These are phyloP conservation scores for Elaeis guineensis DNA, from an alignment of 176 grass and related monocot species.

Conservation along the genomic window DNA sequence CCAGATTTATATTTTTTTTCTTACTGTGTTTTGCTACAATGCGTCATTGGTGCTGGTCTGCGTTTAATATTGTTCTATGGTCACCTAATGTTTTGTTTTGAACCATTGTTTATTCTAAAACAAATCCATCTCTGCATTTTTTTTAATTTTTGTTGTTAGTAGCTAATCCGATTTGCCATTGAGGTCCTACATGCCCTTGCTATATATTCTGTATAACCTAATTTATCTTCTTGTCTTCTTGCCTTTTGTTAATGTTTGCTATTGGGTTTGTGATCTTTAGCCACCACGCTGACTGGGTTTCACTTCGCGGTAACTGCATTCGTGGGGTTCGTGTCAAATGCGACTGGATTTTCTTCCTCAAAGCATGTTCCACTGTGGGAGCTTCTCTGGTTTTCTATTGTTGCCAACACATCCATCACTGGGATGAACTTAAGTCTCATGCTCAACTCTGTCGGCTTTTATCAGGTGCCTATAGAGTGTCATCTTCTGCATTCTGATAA, in stretches of 20 bases:
- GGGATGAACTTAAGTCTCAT: constrained; percentile 14
- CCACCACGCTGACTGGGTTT: constrained; percentile 7
- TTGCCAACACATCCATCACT: constrained; percentile 12
- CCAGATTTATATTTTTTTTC: too few relatives aligned
- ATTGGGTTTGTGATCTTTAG: background rate
- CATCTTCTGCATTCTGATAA: background rate
- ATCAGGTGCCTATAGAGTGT: constrained; percentile 4
- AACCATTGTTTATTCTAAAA: too few relatives aligned
- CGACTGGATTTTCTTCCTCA: background rate
- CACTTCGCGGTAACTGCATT: constrained; percentile 8
- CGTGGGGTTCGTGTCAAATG: background rate
- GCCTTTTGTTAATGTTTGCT: too few relatives aligned
- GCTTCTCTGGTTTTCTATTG: constrained; percentile 11
- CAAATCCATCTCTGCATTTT: too few relatives aligned
- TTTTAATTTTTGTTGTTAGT: too few relatives aligned
- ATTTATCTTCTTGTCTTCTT: background rate
- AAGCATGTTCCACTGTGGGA: constrained; percentile 13
- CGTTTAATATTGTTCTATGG: too few relatives aligned
- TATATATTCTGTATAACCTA: too few relatives aligned
- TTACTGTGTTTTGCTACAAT: too few relatives aligned
- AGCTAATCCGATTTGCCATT: too few relatives aligned
- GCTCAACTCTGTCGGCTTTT: constrained; percentile 22
- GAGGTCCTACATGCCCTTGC: too few relatives aligned
- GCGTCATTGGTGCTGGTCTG: too few relatives aligned
- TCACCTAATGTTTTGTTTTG: too few relatives aligned